phyloP scores from a whole-genome alignment of 805 yeast species.

The Yamadazyma phyllophila region DNA sequence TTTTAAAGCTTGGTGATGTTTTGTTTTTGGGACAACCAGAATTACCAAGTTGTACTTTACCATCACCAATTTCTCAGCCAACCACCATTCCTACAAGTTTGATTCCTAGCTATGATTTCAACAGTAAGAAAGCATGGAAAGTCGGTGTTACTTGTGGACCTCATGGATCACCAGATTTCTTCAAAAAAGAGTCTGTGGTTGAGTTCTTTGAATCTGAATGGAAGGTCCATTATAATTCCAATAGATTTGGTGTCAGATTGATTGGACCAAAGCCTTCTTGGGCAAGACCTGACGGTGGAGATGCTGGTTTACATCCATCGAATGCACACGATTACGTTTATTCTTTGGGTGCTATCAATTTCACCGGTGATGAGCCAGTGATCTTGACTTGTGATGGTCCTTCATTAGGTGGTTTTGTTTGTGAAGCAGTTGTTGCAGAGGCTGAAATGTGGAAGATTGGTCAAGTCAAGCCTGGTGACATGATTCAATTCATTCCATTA shows the following conservation, averaged over 20 bases:
- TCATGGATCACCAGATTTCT: slow-evolving; percentile 96
- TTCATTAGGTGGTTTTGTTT: slow-evolving; percentile 94
- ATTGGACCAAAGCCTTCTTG: slow-evolving; percentile 95
- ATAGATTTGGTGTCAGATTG: slow-evolving; percentile 92
- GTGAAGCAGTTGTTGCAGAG: slow-evolving; percentile 93
- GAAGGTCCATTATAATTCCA: slow-evolving; percentile 97
- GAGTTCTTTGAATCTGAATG: slow-evolving; percentile 77
- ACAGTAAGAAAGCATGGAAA: slow-evolving; percentile 58
- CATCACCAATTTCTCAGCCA: slow-evolving; percentile 71
- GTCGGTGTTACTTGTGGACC: slow-evolving; percentile 97
- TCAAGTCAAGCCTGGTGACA: slow-evolving; percentile 94
- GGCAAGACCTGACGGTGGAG: slow-evolving; percentile 97
- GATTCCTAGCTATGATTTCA: slow-evolving; percentile 48
- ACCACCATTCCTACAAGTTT: slow-evolving; percentile 50
- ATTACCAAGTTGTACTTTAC: slow-evolving; percentile 63
- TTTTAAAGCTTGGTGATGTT: slow-evolving; percentile 88
- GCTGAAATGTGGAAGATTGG: slow-evolving; percentile 99
- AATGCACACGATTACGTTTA: slow-evolving; percentile 97
- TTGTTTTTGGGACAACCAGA: slow-evolving; percentile 80
- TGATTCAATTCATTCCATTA: slow-evolving; percentile 76
- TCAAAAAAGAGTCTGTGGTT: slow-evolving; percentile 67
- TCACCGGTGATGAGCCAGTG: slow-evolving; percentile 98
- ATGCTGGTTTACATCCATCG: slow-evolving; percentile 98
- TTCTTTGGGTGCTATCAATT: slow-evolving; percentile 93
- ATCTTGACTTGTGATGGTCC: slow-evolving; percentile 97